These are phyloP conservation scores for Globisporangium lucens DNA, from an alignment of 352 stramenopile genomes.

Conservation along the genomic window DNA sequence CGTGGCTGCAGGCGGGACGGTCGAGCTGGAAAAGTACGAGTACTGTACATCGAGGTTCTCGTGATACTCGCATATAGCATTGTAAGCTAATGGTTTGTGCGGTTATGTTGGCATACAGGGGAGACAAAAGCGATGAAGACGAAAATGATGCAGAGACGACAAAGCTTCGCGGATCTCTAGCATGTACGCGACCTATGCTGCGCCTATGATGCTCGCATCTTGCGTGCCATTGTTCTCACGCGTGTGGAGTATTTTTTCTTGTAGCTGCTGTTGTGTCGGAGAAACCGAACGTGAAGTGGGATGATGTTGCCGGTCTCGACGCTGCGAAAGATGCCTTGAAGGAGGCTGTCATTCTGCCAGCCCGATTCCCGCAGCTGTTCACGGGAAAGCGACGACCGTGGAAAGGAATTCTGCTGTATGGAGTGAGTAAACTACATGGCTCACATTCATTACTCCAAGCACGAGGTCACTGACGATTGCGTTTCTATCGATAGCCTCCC, in stretches of 20 bases:
- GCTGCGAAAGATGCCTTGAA: conserved; percentile 98
- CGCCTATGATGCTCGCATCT: not conserved
- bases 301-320: conserved; percentile 97
- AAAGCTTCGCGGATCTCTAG: conserved; percentile 94
- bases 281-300: conserved; percentile 95
- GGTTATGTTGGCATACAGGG: conserved; percentile 29
- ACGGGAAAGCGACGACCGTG: conserved; percentile 89
- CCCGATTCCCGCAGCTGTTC: conserved; percentile 97
- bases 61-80: not conserved
- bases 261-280: conserved; percentile 81
- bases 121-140: conserved; percentile 82
- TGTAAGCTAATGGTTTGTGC: not conserved
- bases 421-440: conserved; percentile 58
- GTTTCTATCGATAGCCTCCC: conserved; percentile 41
- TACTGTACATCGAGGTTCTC: not conserved
- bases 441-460: not conserved
- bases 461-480: not conserved
- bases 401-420: conserved; percentile 98
- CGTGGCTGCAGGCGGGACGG: conserved; percentile 47
- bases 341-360: conserved; percentile 97
- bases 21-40: conserved; percentile 74
- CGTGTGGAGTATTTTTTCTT: conserved; percentile 1
- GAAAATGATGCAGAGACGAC: conserved; percentile 93
- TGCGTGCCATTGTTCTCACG: not conserved
- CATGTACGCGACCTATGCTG: conserved; percentile 39